Conservation (phyloP, 108 stramenopile species). For the Asterionellopsis glacialis region DNA sequence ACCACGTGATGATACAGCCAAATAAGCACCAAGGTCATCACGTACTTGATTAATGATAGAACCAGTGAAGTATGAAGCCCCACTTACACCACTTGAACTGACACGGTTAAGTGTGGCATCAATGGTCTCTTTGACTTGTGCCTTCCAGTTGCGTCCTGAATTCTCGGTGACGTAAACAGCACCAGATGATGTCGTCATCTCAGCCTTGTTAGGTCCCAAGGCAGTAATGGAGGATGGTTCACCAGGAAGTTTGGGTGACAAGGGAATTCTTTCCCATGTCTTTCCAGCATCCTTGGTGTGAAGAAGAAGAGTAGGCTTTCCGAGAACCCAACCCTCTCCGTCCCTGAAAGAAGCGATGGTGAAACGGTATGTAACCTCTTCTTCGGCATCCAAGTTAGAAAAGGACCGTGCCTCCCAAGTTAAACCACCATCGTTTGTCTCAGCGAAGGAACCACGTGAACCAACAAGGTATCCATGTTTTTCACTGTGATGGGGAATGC, state of each 20-base stretch:
- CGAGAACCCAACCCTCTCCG: slow-evolving; percentile 95
- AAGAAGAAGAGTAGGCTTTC: slow-evolving; percentile 91
- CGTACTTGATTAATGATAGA: slow-evolving; percentile 85
- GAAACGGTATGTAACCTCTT: slow-evolving; percentile 93
- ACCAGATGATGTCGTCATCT: slow-evolving; percentile 93
- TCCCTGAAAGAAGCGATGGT: slow-evolving; percentile 80
- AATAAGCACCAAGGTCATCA: slow-evolving; percentile 81
- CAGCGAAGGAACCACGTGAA: slow-evolving; percentile 94
- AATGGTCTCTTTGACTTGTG: slow-evolving; percentile 96
- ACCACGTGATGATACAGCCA: slow-evolving; percentile 90
- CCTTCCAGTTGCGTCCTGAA: slow-evolving; percentile 96
- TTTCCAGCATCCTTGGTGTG: slow-evolving; percentile 94
- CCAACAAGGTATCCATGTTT: slow-evolving; percentile 97
- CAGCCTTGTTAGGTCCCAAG: slow-evolving; percentile 82
- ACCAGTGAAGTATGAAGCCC: slow-evolving; percentile 94
- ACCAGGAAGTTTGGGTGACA: slow-evolving; percentile 94
- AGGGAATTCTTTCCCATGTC: slow-evolving; percentile 95
- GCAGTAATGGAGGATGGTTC: slow-evolving; percentile 90
- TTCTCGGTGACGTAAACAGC: slow-evolving; percentile 94
- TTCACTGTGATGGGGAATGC: slow-evolving; percentile 23
- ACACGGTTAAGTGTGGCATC: slow-evolving; percentile 96
- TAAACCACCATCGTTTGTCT: slow-evolving; percentile 91
- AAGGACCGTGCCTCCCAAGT: slow-evolving; percentile 93
- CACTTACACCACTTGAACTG: slow-evolving; percentile 83
- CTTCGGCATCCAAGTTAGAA: slow-evolving; percentile 93